Percentiles rank a stretch among this genome's conserved stretches.
Evolutionary conservation across 495 filamentous ascomycete genomes (phyloP).

Genomic region (Tuber calosporum): DNA sequence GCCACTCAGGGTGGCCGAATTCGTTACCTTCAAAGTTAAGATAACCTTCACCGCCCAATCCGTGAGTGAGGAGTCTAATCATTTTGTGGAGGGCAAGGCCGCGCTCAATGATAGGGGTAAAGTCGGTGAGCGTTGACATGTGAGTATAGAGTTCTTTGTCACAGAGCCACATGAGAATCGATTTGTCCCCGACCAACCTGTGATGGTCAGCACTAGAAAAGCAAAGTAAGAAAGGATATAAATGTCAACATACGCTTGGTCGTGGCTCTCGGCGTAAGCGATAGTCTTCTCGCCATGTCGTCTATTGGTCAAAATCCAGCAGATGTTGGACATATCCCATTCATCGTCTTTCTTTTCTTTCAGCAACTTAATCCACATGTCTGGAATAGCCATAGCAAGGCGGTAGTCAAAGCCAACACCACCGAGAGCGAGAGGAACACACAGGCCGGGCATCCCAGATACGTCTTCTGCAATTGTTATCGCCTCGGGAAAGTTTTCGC

Average conservation of each 20-base stretch:
- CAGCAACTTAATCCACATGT: conserved; percentile 97
- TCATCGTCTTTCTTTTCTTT: conserved; percentile 88
- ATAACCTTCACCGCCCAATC: conserved; percentile 91
- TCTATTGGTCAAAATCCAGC: conserved; percentile 81
- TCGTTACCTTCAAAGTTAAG: conserved; percentile 99
- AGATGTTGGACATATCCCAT: conserved; percentile 83
- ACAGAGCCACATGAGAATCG: conserved; percentile 94
- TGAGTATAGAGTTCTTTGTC: conserved; percentile 96
- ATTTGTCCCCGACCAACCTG: conserved; percentile 93
- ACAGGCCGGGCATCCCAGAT: conserved; percentile 94
- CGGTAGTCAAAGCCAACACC: conserved; percentile 96
- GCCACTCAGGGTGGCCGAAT: conserved; percentile 98
- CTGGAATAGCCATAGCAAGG: conserved; percentile 94
- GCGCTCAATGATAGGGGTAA: conserved; percentile 84
- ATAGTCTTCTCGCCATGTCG: conserved; percentile 97
- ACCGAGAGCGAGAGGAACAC: conserved; percentile 73
- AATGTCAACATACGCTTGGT: conserved; percentile 75
- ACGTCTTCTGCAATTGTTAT: conserved; percentile 97
- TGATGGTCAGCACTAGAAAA: conserved; percentile 4
- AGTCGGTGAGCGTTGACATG: conserved; percentile 77
- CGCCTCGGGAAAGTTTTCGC: conserved; percentile 70
- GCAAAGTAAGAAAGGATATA: neutral
- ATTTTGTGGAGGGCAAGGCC: conserved; percentile 93
- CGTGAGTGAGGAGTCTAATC: conserved; percentile 89
- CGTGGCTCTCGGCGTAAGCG: conserved; percentile 92